Percentiles rank a stretch among this genome's conserved stretches.
phyloP scores from a whole-genome alignment of 805 yeast genomes.

The Wickerhamomyces queroliae region DNA sequence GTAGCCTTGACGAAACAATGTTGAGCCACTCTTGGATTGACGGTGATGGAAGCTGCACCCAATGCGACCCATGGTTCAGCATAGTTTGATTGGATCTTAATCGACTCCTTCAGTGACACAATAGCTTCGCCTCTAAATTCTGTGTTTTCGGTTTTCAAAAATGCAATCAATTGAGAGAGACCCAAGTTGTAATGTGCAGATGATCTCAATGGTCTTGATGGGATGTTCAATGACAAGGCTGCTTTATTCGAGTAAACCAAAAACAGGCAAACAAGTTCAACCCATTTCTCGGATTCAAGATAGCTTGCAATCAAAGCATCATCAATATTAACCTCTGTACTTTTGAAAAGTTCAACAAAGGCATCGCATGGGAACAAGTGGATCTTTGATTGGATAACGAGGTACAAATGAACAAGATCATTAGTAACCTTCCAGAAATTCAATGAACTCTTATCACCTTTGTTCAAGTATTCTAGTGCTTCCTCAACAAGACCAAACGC shows the following conservation, averaged over 20 bases:
- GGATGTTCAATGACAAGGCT: constrained; percentile 33
- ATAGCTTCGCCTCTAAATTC: constrained; percentile 47
- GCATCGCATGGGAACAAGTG: constrained; percentile 42
- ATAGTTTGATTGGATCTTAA: constrained; percentile 64
- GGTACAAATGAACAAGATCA: constrained; percentile 48
- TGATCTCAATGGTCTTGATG: constrained; percentile 47
- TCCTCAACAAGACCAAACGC: constrained; percentile 44
- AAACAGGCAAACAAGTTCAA: constrained; percentile 33
- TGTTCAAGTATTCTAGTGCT: constrained; percentile 38
- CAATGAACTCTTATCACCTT: constrained; percentile 37
- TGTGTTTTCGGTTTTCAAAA: constrained; percentile 22
- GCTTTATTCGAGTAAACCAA: constrained; percentile 42
- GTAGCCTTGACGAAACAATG: constrained; percentile 88
- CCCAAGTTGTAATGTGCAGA: constrained; percentile 68
- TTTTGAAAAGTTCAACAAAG: constrained; percentile 18
- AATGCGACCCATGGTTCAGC: constrained; percentile 76
- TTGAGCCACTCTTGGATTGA: constrained; percentile 73
- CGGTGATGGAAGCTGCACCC: constrained; percentile 66
- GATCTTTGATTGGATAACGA: constrained; percentile 49
- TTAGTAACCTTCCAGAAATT: constrained; percentile 64
- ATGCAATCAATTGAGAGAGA: constrained; percentile 48
- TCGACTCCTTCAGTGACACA: constrained; percentile 54
- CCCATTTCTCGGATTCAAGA: constrained; percentile 19
- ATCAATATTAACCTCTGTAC: constrained; percentile 22
- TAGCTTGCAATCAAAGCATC: constrained; percentile 19